Conservation (phyloP, 2,329 filamentous ascomycete genomes). For the Cryphonectria nitschkei region DNA sequence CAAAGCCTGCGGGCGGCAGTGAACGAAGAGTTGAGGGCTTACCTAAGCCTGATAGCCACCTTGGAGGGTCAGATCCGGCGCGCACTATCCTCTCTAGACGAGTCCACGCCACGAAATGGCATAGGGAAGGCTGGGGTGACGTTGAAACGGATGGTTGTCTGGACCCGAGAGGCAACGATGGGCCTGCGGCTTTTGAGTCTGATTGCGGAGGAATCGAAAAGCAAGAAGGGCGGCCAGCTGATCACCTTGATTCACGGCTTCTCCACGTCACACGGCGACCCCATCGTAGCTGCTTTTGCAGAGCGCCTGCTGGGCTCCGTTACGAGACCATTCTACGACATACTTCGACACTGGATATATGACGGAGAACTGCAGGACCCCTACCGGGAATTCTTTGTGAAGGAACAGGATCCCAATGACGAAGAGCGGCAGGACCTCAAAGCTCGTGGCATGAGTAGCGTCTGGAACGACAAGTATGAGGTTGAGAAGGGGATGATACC, state of each 20-base stretch:
- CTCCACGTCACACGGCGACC: slow-evolving; percentile 91
- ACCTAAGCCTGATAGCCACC: slow-evolving; percentile 87
- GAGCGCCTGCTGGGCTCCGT: slow-evolving; percentile 86
- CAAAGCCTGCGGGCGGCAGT: slow-evolving; percentile 92
- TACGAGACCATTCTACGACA: slow-evolving; percentile 94
- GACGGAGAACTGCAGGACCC: slow-evolving; percentile 98
- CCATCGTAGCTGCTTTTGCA: slow-evolving; percentile 90
- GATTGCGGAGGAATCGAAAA: slow-evolving; percentile 88
- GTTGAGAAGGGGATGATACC: slow-evolving; percentile 85
- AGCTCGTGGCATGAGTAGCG: slow-evolving; percentile 74
- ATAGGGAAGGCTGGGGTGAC: slow-evolving; percentile 90
- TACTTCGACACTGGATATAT: slow-evolving; percentile 96
- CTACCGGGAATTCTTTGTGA: slow-evolving; percentile 93
- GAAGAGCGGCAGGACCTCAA: slow-evolving; percentile 50
- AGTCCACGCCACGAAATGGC: slow-evolving; percentile 66
- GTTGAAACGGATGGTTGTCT: slow-evolving; percentile 91
- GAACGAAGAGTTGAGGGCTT: slow-evolving; percentile 81
- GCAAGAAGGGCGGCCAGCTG: slow-evolving; percentile 82
- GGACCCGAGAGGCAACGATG: slow-evolving; percentile 97
- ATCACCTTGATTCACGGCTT: slow-evolving; percentile 94
- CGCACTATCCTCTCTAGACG: slow-evolving; percentile 75
- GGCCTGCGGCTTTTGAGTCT: slow-evolving; percentile 89
- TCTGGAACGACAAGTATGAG: slow-evolving; percentile 98
- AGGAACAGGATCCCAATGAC: slow-evolving; percentile 69
- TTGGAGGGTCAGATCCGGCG: slow-evolving; percentile 89